Evolutionary conservation across 257 asterid genomes (phyloP).

Genomic region (Nicotiana obtusifolia): DNA sequence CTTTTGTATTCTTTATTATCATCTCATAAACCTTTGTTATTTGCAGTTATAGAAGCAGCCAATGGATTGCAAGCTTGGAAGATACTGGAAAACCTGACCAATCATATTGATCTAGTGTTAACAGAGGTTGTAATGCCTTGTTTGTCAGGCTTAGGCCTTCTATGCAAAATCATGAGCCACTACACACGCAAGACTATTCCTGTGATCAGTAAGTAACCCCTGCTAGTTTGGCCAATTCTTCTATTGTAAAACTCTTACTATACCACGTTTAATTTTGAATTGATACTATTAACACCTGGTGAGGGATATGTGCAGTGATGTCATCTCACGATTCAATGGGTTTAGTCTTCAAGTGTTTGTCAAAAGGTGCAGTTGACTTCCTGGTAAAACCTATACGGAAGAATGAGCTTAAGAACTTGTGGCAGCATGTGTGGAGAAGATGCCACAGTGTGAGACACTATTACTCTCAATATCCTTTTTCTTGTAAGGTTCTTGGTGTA

Average conservation of each 20-base stretch:
- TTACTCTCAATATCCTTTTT: background rate
- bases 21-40: background rate
- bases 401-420: conserved; percentile 89
- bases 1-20: conserved; percentile 3
- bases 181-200: conserved; percentile 71
- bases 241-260: background rate
- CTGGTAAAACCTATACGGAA: conserved; percentile 88
- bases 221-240: background rate
- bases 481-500: background rate
- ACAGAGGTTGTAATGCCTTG: conserved; percentile 79
- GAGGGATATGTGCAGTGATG: conserved; percentile 74
- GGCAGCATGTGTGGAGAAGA: conserved; percentile 98
- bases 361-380: conserved; percentile 97
- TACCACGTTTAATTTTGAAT: background rate
- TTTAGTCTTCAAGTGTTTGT: conserved; percentile 80
- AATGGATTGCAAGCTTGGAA: conserved; percentile 91
- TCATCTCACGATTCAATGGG: conserved; percentile 92
- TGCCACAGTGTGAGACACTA: conserved; percentile 69
- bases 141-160: conserved; percentile 72
- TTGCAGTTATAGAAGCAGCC: conserved; percentile 68
- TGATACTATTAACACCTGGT: background rate
- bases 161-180: conserved; percentile 82
- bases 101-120: conserved; percentile 69
- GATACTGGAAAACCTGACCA: conserved; percentile 61
- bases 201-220: conserved; percentile 66